Evolutionary conservation across 176 grass and related monocot species (phyloP), one percentile per base, ranked within the genome.

Genomic region (Elaeis guineensis): DNA sequence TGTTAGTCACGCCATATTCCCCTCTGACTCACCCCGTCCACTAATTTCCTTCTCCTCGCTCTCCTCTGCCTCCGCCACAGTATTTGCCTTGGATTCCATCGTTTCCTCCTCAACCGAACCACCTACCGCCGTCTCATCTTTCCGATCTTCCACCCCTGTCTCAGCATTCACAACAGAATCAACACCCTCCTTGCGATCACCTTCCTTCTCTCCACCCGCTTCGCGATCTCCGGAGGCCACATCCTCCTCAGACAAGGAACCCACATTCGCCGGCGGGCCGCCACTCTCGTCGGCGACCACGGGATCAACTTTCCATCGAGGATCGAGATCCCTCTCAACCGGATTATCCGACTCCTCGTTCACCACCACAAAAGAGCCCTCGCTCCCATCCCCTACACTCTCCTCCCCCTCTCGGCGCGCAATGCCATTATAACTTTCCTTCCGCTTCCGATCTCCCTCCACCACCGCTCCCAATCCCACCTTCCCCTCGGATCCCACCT

Each of bases 261-360:
- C n/a, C 18, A 15, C 21, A 64, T 64, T 48, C 11, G 24, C 9
- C 12, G 17, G 20, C 35, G 35, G 12, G 2, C 35, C 35, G 6
- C 35, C 35, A 11, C 35, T 44, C 8, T 44, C 35, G 8, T 44
- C 11, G 35, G 35, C 11, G 35, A 9, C 35, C 9, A 44, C 35
- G 7, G 55, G 68, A 60, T 52, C 50, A 16, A 24, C 50, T 16
- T 57, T 49, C 16, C 21, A 32, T 0, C 53, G 55, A 69, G 52
- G 53, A 73, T 80, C 80, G 57, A 78, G 75, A 67, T 74, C 69
- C 8, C 24, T 65, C 56, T 69, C 72, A 1, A 55, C 65, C 28
- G 72, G 65, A 23, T 62, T 69, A 57, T 82, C 77, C 7, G 77
- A 89, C 58, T 80, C 72, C 19, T 71, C 67, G 64, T 83, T 83